Evolutionary conservation across 164 flowering plant genomes (phyloP).

Genomic region (Nymphaea thermarum): DNA sequence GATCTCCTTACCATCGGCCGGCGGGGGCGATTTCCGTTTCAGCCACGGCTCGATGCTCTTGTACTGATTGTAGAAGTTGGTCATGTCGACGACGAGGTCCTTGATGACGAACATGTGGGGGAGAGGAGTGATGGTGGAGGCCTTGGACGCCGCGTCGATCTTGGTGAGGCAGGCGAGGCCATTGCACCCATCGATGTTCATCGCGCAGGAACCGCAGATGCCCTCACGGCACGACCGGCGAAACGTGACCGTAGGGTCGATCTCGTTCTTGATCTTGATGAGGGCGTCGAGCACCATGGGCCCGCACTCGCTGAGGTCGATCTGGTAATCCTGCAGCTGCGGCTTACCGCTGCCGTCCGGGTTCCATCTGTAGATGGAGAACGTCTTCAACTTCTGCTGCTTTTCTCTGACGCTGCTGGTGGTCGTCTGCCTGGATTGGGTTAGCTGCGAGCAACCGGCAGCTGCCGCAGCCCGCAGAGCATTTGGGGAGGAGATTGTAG

Average conservation of each 20-base stretch:
- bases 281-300: constrained; percentile 99
- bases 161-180: constrained; percentile 92
- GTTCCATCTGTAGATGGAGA: constrained; percentile 94
- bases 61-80: constrained; percentile 94
- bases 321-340: constrained; percentile 49
- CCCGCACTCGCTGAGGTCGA: constrained; percentile 85
- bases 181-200: constrained; percentile 95
- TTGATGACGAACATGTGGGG: constrained; percentile 98
- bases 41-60: constrained; percentile 99
- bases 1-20: constrained; percentile 61
- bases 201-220: constrained; percentile 97
- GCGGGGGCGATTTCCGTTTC: constrained; percentile 67
- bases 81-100: constrained; percentile 98
- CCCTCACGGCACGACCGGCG: constrained; percentile 97
- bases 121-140: constrained; percentile 63
- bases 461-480: constrained; percentile 1
- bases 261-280: constrained; percentile 93
- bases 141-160: constrained; percentile 26
- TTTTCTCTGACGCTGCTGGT: background rate
- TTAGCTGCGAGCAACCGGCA: background rate
- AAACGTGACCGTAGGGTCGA: constrained; percentile 84
- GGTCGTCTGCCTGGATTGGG: constrained; percentile 7
- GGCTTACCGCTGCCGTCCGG: constrained; percentile 82
- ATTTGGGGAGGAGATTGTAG: background rate
- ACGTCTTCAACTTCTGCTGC: constrained; percentile 22